A percentile compares a stretch with the other conserved stretches of the same genome.
Conservation (phyloP, 2,329 filamentous ascomycete genomes). For the Clonostachys solani region DNA sequence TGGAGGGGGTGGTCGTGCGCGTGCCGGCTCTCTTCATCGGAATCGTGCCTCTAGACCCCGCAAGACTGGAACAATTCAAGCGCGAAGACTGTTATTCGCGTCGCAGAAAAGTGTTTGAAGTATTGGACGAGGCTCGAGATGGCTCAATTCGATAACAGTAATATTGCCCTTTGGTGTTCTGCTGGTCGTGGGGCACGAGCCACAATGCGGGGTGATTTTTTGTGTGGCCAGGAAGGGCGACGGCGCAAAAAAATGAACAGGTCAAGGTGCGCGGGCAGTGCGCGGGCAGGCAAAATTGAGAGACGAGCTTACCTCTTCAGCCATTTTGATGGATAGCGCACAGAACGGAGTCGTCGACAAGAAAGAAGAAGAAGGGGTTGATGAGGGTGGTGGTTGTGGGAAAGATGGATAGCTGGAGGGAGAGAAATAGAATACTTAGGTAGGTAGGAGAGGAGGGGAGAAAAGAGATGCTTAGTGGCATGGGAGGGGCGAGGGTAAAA, state of each 20-base stretch:
- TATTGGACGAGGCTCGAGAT: no score
- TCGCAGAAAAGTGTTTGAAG: no score
- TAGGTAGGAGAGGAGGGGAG: constrained; percentile 7
- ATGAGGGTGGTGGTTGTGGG: constrained; percentile 8
- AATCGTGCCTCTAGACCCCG: no score
- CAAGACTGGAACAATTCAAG: no score
- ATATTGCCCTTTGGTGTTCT: neutral
- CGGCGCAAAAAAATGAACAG: constrained; percentile 16
- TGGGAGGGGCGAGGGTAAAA: constrained; percentile 16
- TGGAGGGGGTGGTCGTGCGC: no score
- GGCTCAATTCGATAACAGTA: no score
- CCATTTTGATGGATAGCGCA: constrained; percentile 48
- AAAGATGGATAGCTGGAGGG: constrained; percentile 5
- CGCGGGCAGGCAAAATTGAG: neutral
- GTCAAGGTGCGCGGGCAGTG: constrained; percentile 2
- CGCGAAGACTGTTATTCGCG: no score
- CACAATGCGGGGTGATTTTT: constrained; percentile 43
- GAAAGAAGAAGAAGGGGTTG: constrained; percentile 15
- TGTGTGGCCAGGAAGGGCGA: constrained; percentile 14
- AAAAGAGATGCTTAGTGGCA: neutral
- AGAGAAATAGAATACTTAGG: constrained; percentile 9
- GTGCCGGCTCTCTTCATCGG: no score
- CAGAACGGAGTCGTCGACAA: constrained; percentile 20
- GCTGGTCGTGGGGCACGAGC: constrained; percentile 27
- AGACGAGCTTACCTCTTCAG: constrained; percentile 49